These are phyloP conservation scores for Diutina sp. DNA, from an alignment of 1,139 yeast genomes.

Conservation along the genomic window DNA sequence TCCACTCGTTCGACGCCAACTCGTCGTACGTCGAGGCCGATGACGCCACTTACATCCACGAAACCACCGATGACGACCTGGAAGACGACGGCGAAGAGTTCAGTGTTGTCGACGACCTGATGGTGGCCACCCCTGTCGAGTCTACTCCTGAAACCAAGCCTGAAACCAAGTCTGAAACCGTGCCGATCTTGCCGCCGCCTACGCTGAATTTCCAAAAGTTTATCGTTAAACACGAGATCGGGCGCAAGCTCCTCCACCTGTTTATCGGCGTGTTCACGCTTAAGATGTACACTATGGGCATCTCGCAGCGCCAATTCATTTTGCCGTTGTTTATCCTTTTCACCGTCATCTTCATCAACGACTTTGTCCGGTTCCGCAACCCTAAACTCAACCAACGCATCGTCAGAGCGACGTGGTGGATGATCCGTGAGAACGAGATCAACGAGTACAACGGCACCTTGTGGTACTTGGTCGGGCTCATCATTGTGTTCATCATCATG, in stretches of 20 bases:
- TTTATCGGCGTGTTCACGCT: conserved; percentile 77
- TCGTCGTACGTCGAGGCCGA: neutral
- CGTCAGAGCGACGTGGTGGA: conserved; percentile 55
- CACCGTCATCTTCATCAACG: conserved; percentile 45
- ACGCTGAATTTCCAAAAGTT: neutral
- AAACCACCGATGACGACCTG: neutral
- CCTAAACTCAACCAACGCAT: conserved; percentile 51
- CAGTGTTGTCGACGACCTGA: neutral
- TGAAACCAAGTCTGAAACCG: neutral
- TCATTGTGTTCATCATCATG: conserved; percentile 52
- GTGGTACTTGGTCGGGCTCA: conserved; percentile 72
- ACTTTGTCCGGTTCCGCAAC: conserved; percentile 51
- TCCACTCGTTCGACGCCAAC: conserved; percentile 1
- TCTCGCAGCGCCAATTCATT: conserved; percentile 42
- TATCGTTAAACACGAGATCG: conserved; percentile 62
- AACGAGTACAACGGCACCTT: conserved; percentile 66
- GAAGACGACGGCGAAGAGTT: neutral
- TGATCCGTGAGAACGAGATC: conserved; percentile 76
- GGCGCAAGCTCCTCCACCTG: conserved; percentile 77
- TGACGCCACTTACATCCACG: neutral
- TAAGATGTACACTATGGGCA: conserved; percentile 55
- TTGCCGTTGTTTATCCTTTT: conserved; percentile 45
- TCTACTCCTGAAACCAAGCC: neutral
- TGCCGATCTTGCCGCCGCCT: neutral
- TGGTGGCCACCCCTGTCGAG: neutral